These are phyloP conservation scores for Ceratobasidium papillatum DNA, from an alignment of 1,284 basidiomycete species.

Conservation along the genomic window DNA sequence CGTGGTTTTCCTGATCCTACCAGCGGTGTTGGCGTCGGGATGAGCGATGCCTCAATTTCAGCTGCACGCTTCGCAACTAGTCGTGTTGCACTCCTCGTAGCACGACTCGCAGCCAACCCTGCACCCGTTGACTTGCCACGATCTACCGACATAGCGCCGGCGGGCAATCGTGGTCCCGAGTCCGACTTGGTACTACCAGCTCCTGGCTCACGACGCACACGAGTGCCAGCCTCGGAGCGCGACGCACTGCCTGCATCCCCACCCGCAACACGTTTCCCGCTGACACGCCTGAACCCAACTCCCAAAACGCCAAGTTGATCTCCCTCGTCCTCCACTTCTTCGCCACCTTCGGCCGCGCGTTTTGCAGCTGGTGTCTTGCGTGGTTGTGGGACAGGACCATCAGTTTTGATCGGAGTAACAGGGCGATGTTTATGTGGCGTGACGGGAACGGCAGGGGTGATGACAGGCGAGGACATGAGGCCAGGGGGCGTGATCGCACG, in stretches of 20 bases:
- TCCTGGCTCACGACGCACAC: neutral
- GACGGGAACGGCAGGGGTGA: conserved; percentile 50
- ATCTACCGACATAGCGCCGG: conserved; percentile 31
- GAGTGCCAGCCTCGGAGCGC: conserved; percentile 23
- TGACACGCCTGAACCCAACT: conserved; percentile 49
- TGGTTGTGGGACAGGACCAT: conserved; percentile 79
- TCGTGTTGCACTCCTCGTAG: conserved; percentile 3
- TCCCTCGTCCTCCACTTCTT: conserved; percentile 64
- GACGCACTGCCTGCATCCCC: conserved; percentile 28
- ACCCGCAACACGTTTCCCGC: conserved; percentile 29
- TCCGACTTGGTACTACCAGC: conserved; percentile 27
- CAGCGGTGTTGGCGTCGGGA: neutral
- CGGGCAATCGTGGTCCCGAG: conserved; percentile 15
- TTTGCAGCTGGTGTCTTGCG: conserved; percentile 84
- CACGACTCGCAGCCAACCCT: neutral
- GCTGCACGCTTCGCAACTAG: conserved; percentile 30
- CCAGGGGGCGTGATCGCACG: conserved; percentile 35
- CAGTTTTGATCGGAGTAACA: conserved; percentile 79
- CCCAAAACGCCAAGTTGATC: conserved; percentile 68
- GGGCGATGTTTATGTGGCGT: conserved; percentile 58
- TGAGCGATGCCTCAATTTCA: conserved; percentile 28
- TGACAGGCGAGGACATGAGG: conserved; percentile 33
- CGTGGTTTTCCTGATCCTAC: conserved; percentile 4
- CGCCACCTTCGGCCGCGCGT: conserved; percentile 61
- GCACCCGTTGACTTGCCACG: conserved; percentile 28